These are phyloP conservation scores for Geoglossum cookeanum DNA, from an alignment of 2,329 filamentous ascomycete species.

Conservation along the genomic window DNA sequence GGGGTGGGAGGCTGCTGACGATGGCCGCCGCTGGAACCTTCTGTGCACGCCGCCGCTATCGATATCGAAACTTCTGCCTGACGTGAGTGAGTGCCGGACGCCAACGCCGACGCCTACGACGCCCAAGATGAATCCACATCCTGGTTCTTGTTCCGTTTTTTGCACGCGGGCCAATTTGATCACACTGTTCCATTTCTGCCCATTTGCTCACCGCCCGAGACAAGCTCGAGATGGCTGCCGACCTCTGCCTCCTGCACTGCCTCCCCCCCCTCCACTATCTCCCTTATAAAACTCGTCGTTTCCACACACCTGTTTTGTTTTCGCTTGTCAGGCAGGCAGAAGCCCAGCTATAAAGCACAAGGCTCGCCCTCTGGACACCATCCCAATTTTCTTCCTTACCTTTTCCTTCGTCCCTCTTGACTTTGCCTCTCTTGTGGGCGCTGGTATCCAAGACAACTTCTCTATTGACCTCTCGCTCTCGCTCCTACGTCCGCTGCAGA, in stretches of 20 bases:
- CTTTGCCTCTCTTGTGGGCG: neutral
- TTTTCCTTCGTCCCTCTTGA: no score
- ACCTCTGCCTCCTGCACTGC: neutral
- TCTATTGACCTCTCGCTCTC: neutral
- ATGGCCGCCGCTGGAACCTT: neutral
- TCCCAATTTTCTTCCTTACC: neutral
- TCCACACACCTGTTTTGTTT: neutral
- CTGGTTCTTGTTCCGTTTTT: neutral
- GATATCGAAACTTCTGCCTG: neutral
- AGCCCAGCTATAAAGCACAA: neutral
- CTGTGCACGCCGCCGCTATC: neutral
- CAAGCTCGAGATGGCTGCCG: neutral
- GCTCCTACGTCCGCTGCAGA: neutral
- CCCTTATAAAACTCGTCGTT: no score
- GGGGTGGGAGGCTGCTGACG: no score
- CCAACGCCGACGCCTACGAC: neutral
- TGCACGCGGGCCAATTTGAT: neutral
- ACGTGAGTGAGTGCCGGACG: neutral
- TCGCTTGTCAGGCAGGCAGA: neutral
- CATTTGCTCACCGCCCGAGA: neutral
- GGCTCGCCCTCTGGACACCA: neutral
- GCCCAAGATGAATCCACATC: neutral
- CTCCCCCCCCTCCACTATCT: neutral
- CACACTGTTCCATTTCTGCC: neutral
- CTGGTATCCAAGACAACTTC: neutral